Evolutionary conservation across 106 monocot genomes (phyloP), one percentile per base, ranked within the genome.

Genomic region (Vanilla planifolia): DNA sequence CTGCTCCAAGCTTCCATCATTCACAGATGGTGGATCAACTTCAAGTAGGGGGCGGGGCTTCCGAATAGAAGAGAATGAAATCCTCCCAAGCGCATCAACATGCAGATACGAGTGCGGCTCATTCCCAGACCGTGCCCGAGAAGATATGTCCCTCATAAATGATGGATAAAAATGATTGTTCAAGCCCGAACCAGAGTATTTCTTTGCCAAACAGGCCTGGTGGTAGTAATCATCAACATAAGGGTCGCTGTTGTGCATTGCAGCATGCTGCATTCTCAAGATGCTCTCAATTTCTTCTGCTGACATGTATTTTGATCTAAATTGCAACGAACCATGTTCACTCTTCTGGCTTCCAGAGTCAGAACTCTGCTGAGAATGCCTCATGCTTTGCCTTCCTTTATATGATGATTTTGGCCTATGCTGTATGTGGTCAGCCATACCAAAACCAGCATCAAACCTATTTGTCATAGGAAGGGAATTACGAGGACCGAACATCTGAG

Each of bases 151-250:
- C 13, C 45, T 51, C 8, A 70, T 75, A 7, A 51, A 48, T 20
- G 23, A 48, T 8, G 79, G 79, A 51, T 70, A 66, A 33, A 80
- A 80, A 46, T 65, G 79, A 60, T 79, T 68, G 34, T 60, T 60
- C 14, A 46, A 14, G 40, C 40, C 48, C 33, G 66, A 65, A 5
- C 27, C 60, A 13, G 46, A 48, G 25, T 55, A 75, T 26, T 48
- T 80, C 25, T 71, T 80, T 5, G 69, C 70, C 25, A 80, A 29
- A 66, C 79, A 71, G 33, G 79, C 79, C 51, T 74, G 79, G 52
- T 79, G 79, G 63, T 74, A 79, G 65, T 79, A 79, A 45, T 79
- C 74, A 45, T 80, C 79, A 7, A 71, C 30, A 28, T 80, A 80
- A 0, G 79, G 79, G 21, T 70, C 79, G 55, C 61, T 65, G 45